phyloP scores from a whole-genome alignment of 495 filamentous ascomycete genomes.

The Hypoxylon lienhwacheense region DNA sequence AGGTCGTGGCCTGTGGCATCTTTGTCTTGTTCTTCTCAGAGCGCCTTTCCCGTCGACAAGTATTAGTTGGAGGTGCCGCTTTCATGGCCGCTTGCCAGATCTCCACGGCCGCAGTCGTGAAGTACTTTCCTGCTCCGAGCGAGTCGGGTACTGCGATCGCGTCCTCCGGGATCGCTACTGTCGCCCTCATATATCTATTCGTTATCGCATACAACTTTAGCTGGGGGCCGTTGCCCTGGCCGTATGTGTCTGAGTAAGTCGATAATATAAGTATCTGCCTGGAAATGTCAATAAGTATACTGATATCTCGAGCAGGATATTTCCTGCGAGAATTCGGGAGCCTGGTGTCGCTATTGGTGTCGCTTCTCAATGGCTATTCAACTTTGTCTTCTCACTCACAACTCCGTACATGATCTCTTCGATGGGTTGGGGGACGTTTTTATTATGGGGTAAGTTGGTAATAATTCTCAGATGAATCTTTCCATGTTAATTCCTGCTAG shows the following conservation, averaged over 20 bases:
- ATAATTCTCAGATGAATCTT: not conserved
- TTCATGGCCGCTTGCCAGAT: conserved; percentile 46
- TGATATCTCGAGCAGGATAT: conserved; percentile 51
- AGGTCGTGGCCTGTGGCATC: conserved; percentile 48
- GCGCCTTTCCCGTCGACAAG: conserved; percentile 44
- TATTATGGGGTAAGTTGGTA: conserved; percentile 43
- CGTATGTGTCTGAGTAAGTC: conserved; percentile 49
- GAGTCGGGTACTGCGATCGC: conserved; percentile 39
- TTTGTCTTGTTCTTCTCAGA: conserved; percentile 47
- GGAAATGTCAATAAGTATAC: conserved; percentile 39
- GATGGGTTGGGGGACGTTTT: conserved; percentile 55
- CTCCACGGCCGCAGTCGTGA: conserved; percentile 38
- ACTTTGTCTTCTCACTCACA: conserved; percentile 53
- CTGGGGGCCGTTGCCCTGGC: conserved; percentile 56
- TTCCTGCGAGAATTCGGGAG: conserved; percentile 53
- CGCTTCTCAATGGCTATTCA: conserved; percentile 57
- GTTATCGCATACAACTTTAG: conserved; percentile 53
- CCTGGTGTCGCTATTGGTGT: conserved; percentile 46
- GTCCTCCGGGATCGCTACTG: conserved; percentile 48
- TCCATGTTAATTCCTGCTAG: conserved; percentile 1
- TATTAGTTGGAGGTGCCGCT: conserved; percentile 43
- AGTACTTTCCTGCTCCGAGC: conserved; percentile 44
- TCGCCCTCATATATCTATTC: conserved; percentile 55
- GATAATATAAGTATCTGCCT: not conserved
- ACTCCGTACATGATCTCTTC: conserved; percentile 55